Base-by-base conservation (phyloP, 169 alveolate genomes). In the Cryptosporidium sp. region DNA sequence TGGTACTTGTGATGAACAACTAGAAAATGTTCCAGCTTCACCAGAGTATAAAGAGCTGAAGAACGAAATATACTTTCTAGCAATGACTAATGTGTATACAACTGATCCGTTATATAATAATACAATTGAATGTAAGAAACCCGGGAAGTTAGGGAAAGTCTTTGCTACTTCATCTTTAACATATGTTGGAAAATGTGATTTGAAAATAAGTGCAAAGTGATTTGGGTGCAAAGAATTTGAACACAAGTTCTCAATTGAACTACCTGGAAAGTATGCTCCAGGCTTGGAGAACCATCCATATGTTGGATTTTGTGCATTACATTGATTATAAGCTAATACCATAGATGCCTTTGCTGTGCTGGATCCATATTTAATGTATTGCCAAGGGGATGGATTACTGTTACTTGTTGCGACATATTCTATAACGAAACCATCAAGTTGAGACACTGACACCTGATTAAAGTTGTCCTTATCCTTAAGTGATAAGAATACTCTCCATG, bases 1-100 rank as follows among this genome's bases (percentile, higher is more conserved):
- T 33, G 89, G 73, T 39, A 45, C 51, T 80, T 80, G 73, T 31
- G 89, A 37, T 26, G 89, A 37, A 80, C 89, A 80, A 26, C 75
- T 80, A 10, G 67, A 62, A 55, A 62, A 80, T 21, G 59, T 7
- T 10, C 80, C 73, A 26, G 89, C 89, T 16, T 59, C 70, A 80
- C 89, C 89, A 62, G 51, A 23, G 41, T 80, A 48, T 14, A 62
- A 29, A 16, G 89, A 80, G 43, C 43, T 80, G 68, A 62, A 80
- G 23, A 80, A 45, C 21, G 35, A 16, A 62, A 80, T 61, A 41
- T 80, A 80, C 2, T 80, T 80, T 39, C 89, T 80, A 48, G 89
- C 89, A 62, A 80, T 23, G 21, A 80, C 37, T 1, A 80, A 23
- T 33, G 89, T 80, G 37, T 80, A 80, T 26, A 48, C 73, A 43